These are phyloP conservation scores for Trametes maxima DNA, from an alignment of 768 basidiomycete species.

Conservation along the genomic window DNA sequence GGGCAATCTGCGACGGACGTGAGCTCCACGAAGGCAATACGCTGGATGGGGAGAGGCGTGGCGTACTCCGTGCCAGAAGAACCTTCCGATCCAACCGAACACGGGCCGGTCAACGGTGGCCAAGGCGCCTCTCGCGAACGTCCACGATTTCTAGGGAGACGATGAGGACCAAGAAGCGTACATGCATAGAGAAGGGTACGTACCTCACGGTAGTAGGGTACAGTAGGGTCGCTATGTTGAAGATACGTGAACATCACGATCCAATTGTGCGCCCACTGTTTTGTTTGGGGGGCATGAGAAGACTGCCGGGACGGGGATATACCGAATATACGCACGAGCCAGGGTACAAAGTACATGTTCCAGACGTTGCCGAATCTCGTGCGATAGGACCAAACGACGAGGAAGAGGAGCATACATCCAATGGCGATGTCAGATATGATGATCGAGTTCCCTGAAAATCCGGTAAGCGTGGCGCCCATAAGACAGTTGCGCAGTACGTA, in stretches of 20 bases:
- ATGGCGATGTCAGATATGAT: slow-evolving; percentile 48
- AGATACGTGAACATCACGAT: slow-evolving; percentile 33
- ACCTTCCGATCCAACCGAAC: slow-evolving; percentile 35
- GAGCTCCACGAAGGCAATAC: slow-evolving; percentile 1
- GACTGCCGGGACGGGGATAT: background rate
- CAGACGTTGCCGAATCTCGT: slow-evolving; percentile 38
- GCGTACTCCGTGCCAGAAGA: slow-evolving; percentile 35
- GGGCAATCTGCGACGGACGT: slow-evolving; percentile 28
- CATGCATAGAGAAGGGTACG: background rate
- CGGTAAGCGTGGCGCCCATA: background rate
- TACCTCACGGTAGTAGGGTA: slow-evolving; percentile 28
- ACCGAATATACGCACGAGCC: slow-evolving; percentile 42
- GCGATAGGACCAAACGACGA: slow-evolving; percentile 35
- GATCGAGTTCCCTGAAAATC: slow-evolving; percentile 29
- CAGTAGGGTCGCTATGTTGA: slow-evolving; percentile 32
- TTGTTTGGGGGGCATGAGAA: background rate
- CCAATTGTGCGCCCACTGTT: slow-evolving; percentile 47
- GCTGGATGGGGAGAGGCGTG: background rate
- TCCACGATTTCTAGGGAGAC: slow-evolving; percentile 26
- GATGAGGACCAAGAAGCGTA: background rate
- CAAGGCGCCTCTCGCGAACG: slow-evolving; percentile 34
- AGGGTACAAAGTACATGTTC: slow-evolving; percentile 50
- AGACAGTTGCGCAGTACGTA: slow-evolving; percentile 23
- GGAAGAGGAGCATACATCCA: slow-evolving; percentile 39
- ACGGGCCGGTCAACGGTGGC: slow-evolving; percentile 37